Evolutionary conservation across 768 basidiomycete species (phyloP), one percentile per base, ranked within the genome.

Genomic region (Dentipellis fragilis): DNA sequence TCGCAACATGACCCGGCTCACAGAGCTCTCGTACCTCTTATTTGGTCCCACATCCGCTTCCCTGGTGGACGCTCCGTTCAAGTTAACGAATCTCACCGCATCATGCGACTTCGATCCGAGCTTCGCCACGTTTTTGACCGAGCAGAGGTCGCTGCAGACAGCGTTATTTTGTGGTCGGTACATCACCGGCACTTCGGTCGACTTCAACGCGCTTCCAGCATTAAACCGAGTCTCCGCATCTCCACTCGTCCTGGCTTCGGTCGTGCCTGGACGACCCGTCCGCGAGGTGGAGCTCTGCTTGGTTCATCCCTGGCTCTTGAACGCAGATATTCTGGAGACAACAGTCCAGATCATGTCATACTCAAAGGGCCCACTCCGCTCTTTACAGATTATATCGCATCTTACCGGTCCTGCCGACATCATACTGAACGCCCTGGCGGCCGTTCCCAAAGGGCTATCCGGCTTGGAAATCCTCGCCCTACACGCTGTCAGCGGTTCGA

Each of bases 221-320:
- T 54, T 67, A 14, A 55, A 61, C 17, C 63, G 62, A 12, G 56
- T 68, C 37, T 65, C 65, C 39, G 65, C 64, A 0, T 58, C 63
- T 10, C 65, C 67, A 14, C 62, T 62, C 22, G 63, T 66, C 23
- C 54, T 68, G 14, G 60, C 67, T 5, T 52, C 58, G 22, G 60
- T 66, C 9, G 63, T 68, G 19, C 67, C 66, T 0, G 59, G 58
- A 21, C 58, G 66, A 38, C 53, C 62, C 23, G 59, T 67, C 12
- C 49, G 51, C 23, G 62, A 63, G 39, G 65, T 67, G 10, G 66
- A 67, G 45, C 54, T 67, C 19, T 66, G 63, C 45, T 56, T 67
- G 36, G 51, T 61, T 47, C 60, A 66, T 21, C 63, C 65, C 2
- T 66, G 60, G 57, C 49, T 64, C 10, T 59, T 67, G 49, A 66